These are phyloP conservation scores for Stagonosporopsis vannaccii DNA, from an alignment of 2,329 filamentous ascomycete genomes.

Conservation along the genomic window DNA sequence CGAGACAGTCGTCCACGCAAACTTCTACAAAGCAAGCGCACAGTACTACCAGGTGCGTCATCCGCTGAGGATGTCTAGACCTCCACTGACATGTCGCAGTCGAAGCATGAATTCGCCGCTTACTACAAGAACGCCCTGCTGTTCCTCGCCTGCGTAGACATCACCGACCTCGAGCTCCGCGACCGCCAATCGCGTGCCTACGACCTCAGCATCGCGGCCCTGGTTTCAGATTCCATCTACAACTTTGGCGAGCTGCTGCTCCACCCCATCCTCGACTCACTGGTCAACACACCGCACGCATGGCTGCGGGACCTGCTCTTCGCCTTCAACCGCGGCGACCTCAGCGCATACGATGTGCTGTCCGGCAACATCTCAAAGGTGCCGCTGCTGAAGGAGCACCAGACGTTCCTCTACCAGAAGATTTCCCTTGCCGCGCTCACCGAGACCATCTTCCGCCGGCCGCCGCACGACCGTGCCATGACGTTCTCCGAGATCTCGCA, in stretches of 20 bases:
- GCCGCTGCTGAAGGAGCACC: conserved; percentile 78
- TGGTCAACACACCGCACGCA: conserved; percentile 75
- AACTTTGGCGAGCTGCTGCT: conserved; percentile 99
- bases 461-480: conserved; percentile 94
- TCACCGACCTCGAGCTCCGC: conserved; percentile 73
- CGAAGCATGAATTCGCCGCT: conserved; percentile 89
- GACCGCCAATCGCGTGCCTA: conserved; percentile 87
- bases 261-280: conserved; percentile 90
- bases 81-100: conserved; percentile 47
- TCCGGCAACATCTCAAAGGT: conserved; percentile 83
- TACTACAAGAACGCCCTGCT: conserved; percentile 98
- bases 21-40: conserved; percentile 95
- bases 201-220: conserved; percentile 88
- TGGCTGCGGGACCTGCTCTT: conserved; percentile 97
- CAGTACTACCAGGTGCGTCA: conserved; percentile 82
- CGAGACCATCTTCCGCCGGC: conserved; percentile 93
- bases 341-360: conserved; percentile 84
- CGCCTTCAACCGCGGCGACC: conserved; percentile 95
- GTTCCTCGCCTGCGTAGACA: conserved; percentile 94
- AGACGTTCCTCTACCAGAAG: conserved; percentile 90
- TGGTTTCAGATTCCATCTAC: conserved; percentile 95
- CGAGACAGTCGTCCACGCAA: conserved; percentile 92
- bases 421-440: conserved; percentile 96
- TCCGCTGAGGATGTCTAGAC: too few species aligned
- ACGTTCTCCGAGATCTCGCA: conserved; percentile 85